These are phyloP conservation scores for Harringtonia lauricola DNA, from an alignment of 2,329 filamentous ascomycete genomes.

Conservation along the genomic window DNA sequence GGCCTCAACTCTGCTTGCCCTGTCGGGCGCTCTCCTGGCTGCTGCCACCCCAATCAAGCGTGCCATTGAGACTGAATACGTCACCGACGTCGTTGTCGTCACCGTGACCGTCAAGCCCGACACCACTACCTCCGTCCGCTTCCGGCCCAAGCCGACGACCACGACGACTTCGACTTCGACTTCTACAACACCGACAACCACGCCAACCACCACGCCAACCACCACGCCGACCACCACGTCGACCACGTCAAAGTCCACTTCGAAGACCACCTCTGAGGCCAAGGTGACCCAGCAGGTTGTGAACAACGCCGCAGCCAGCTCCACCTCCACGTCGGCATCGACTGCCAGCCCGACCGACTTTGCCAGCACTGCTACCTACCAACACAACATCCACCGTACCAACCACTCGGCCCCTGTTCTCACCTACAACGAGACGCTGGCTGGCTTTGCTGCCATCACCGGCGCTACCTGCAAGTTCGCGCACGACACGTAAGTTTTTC, in stretches of 20 bases:
- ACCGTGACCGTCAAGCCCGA: conserved; percentile 27
- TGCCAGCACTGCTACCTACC: conserved; percentile 39
- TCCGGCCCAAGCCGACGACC: conserved; percentile 6
- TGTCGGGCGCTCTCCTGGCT: conserved; percentile 33
- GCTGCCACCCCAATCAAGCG: conserved; percentile 33
- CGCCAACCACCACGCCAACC: conserved; percentile 10
- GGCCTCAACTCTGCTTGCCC: conserved; percentile 32
- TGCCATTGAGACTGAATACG: conserved; percentile 26
- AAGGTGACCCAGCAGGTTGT: too few species aligned
- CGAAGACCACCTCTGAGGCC: background rate
- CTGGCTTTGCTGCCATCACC: conserved; percentile 49
- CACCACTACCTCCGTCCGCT: too few species aligned
- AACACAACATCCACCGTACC: conserved; percentile 78
- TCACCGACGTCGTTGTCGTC: conserved; percentile 30
- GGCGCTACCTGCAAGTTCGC: conserved; percentile 59
- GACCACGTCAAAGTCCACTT: background rate
- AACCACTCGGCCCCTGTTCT: conserved; percentile 66
- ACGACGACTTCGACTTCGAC: conserved; percentile 11
- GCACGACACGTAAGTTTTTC: conserved; percentile 61
- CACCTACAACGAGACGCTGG: conserved; percentile 54
- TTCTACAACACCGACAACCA: conserved; percentile 3
- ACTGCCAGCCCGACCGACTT: conserved; percentile 15
- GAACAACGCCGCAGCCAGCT: background rate
- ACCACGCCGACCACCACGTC: background rate
- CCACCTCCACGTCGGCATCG: background rate